Evolutionary conservation across 1,284 basidiomycete genomes (phyloP).

Genomic region (Ustilago sp.): DNA sequence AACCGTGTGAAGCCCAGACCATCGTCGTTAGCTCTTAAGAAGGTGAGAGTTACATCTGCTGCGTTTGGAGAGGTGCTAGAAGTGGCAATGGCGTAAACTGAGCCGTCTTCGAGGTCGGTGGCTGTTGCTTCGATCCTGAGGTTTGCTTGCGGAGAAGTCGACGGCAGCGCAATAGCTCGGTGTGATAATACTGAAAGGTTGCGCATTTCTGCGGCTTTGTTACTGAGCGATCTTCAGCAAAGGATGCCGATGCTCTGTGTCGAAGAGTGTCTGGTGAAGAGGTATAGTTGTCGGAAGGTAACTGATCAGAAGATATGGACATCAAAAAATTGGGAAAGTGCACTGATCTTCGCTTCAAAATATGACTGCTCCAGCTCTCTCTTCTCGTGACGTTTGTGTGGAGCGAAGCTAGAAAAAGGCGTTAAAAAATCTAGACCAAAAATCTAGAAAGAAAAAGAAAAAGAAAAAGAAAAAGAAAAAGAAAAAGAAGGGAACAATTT

Average conservation of each 20-base stretch:
- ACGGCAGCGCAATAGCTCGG: conserved; percentile 31
- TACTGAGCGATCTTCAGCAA: background rate
- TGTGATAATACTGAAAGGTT: conserved; percentile 45
- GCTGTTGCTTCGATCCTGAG: conserved; percentile 38
- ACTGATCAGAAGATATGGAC: background rate
- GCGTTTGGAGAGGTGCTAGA: conserved; percentile 31
- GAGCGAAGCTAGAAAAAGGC: conserved; percentile 2
- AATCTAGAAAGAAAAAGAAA: conserved; percentile 1
- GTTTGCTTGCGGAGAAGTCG: conserved; percentile 6
- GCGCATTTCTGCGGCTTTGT: conserved; percentile 25
- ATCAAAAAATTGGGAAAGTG: background rate
- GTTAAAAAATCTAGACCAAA: background rate
- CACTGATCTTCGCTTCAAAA: conserved; percentile 11
- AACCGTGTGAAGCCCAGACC: conserved; percentile 13
- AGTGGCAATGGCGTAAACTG: conserved; percentile 44
- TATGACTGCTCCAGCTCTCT: conserved; percentile 8
- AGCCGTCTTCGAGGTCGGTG: conserved; percentile 38
- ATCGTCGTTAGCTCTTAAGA: conserved; percentile 11
- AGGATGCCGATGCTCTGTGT: background rate
- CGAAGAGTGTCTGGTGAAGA: background rate
- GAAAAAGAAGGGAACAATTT: background rate
- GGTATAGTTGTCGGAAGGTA: background rate
- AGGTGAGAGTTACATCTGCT: conserved; percentile 34
- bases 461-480: too few species aligned
- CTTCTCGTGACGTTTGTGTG: conserved; percentile 3